Evolutionary conservation across 495 filamentous ascomycete species (phyloP).

Genomic region (Penicillium angulare): DNA sequence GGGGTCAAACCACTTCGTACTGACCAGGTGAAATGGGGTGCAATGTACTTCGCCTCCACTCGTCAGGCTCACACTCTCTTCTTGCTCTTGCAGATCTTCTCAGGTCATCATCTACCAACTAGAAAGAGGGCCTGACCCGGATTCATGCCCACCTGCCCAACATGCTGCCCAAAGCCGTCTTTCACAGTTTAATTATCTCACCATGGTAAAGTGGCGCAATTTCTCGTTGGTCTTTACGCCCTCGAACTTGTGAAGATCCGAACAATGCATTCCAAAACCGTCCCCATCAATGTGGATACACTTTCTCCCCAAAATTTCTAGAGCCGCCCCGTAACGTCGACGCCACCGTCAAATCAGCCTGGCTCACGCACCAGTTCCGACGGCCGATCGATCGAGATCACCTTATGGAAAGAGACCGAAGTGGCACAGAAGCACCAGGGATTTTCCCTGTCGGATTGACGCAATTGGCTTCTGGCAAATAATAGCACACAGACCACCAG

Average conservation of each 20-base stretch:
- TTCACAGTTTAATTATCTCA: constrained; percentile 6
- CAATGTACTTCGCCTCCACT: constrained; percentile 17
- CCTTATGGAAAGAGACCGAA: background rate
- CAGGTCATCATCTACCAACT: constrained; percentile 15
- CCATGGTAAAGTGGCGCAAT: constrained; percentile 14
- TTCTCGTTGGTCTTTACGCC: background rate
- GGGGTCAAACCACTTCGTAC: background rate
- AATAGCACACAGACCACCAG: constrained; percentile 7
- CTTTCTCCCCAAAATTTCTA: constrained; percentile 1
- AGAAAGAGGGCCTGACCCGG: constrained; percentile 9
- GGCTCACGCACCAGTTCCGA: constrained; percentile 8
- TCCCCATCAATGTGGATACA: constrained; percentile 11
- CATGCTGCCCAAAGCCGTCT: constrained; percentile 36
- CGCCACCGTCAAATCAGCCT: constrained; percentile 13
- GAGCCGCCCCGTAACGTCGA: constrained; percentile 11
- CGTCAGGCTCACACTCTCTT: constrained; percentile 18
- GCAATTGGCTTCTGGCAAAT: constrained; percentile 7
- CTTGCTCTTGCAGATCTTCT: constrained; percentile 21
- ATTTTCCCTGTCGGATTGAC: constrained; percentile 5
- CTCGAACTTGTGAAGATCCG: constrained; percentile 14
- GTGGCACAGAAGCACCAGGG: constrained; percentile 6
- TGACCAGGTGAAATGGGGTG: constrained; percentile 14
- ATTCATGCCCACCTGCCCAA: constrained; percentile 27
- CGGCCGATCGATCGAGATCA: constrained; percentile 26
- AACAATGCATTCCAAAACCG: constrained; percentile 11